Evolutionary conservation across 2,329 filamentous ascomycete genomes (phyloP).

Genomic region (Mycosphaerella sp.): DNA sequence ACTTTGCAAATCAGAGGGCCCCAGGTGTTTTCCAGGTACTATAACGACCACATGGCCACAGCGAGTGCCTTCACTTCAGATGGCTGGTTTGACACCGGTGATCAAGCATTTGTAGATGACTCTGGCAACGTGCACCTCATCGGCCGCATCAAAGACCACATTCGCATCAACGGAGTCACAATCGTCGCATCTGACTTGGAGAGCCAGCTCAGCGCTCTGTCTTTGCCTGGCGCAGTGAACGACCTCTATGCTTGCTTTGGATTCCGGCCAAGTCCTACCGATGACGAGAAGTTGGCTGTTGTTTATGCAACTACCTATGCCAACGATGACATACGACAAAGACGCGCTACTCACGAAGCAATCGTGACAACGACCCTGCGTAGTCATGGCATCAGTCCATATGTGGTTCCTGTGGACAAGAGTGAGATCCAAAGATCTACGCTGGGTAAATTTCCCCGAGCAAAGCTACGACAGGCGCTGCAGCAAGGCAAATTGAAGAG

Average conservation of each 20-base stretch:
- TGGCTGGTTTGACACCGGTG: constrained; percentile 96
- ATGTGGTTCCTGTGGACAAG: constrained; percentile 2
- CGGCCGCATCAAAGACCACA: constrained; percentile 7
- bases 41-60: constrained; percentile 83
- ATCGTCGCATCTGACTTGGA: constrained; percentile 4
- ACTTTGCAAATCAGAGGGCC: constrained; percentile 79
- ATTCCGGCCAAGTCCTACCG: neutral
- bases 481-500: constrained; percentile 6
- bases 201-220: constrained; percentile 1
- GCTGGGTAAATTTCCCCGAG: constrained; percentile 18
- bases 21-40: constrained; percentile 79
- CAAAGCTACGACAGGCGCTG: constrained; percentile 11
- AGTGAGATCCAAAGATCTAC: constrained; percentile 16
- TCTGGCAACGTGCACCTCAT: constrained; percentile 3
- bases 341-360: neutral
- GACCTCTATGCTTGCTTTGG: neutral
- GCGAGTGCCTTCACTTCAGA: constrained; percentile 72
- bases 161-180: constrained; percentile 6
- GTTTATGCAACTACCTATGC: neutral
- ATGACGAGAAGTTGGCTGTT: neutral
- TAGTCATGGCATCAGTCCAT: constrained; percentile 3
- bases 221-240: neutral
- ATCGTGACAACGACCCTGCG: neutral
- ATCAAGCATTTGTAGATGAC: constrained; percentile 36
- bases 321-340: neutral